Conservation (phyloP, 306 rosid species). For the Vicia sativa region DNA sequence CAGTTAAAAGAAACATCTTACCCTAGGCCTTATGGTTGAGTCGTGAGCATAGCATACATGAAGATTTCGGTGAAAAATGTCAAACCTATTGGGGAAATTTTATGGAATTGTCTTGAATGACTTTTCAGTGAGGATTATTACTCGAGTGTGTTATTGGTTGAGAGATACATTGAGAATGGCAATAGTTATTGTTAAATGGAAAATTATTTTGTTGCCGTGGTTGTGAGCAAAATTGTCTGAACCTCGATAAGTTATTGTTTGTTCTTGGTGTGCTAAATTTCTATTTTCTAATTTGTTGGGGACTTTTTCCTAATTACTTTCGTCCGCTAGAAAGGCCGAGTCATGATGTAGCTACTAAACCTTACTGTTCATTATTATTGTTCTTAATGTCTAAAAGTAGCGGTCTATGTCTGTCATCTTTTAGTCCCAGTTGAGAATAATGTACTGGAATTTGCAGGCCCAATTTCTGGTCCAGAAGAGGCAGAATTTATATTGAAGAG, state of each 20-base stretch:
- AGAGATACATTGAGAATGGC: slow-evolving; percentile 18
- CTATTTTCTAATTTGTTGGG: slow-evolving; percentile 15
- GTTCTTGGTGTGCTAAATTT: slow-evolving; percentile 26
- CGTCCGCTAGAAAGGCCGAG: background rate
- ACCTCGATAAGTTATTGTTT: slow-evolving; percentile 10
- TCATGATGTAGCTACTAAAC: background rate
- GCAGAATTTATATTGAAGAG: slow-evolving; percentile 83
- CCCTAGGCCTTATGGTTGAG: background rate
- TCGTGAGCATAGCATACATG: background rate
- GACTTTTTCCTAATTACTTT: background rate
- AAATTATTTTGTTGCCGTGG: slow-evolving; percentile 17
- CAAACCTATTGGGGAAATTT: background rate
- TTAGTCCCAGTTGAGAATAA: slow-evolving; percentile 27
- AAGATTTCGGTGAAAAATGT: background rate
- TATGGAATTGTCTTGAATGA: slow-evolving; percentile 1
- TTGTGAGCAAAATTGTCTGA: background rate
- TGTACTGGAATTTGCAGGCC: slow-evolving; percentile 60
- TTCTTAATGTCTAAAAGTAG: background rate
- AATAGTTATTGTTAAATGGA: slow-evolving; percentile 3
- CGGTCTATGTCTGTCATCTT: slow-evolving; percentile 22
- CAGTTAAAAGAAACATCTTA: slow-evolving; percentile 11
- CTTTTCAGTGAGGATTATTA: background rate
- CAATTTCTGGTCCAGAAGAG: slow-evolving; percentile 84
- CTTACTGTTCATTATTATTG: slow-evolving; percentile 15
- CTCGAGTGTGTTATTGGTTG: slow-evolving; percentile 22